These are phyloP conservation scores for Ogataea pignaliae DNA, from an alignment of 805 yeast genomes.

Conservation along the genomic window DNA sequence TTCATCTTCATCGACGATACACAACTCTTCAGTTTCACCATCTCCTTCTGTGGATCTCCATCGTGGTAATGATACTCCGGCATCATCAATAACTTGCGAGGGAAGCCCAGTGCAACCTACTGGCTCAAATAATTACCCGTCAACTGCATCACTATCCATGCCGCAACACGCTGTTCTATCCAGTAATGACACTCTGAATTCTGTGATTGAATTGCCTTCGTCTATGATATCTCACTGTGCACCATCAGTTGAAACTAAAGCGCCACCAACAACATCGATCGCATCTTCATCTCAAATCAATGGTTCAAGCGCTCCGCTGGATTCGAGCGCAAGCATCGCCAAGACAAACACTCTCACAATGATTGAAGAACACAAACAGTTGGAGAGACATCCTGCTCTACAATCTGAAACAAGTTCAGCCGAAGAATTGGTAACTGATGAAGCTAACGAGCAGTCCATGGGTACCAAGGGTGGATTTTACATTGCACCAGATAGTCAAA, in stretches of 20 bases:
- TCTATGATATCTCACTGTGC: background rate
- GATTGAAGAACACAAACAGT: background rate
- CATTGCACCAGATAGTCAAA: background rate
- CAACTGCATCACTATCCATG: background rate
- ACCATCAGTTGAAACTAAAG: no score
- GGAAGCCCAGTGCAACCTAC: background rate
- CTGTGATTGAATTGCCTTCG: background rate
- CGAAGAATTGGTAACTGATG: no score
- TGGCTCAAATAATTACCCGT: background rate
- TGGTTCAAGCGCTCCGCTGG: background rate
- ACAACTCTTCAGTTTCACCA: conserved; percentile 16
- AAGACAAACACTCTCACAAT: background rate
- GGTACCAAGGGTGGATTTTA: background rate
- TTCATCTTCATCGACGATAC: conserved; percentile 12
- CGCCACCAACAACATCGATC: no score
- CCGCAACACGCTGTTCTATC: background rate
- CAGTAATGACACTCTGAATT: conserved; percentile 1
- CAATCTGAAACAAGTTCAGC: no score
- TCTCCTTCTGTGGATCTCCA: conserved; percentile 17
- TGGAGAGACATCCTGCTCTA: background rate
- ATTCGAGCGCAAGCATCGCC: no score
- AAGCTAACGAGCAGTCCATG: no score
- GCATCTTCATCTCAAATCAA: background rate
- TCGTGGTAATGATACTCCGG: conserved; percentile 15
- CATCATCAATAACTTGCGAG: conserved; percentile 18